Evolutionary conservation across 2,329 filamentous ascomycete species (phyloP).

Genomic region (Colletotrichum sp.): DNA sequence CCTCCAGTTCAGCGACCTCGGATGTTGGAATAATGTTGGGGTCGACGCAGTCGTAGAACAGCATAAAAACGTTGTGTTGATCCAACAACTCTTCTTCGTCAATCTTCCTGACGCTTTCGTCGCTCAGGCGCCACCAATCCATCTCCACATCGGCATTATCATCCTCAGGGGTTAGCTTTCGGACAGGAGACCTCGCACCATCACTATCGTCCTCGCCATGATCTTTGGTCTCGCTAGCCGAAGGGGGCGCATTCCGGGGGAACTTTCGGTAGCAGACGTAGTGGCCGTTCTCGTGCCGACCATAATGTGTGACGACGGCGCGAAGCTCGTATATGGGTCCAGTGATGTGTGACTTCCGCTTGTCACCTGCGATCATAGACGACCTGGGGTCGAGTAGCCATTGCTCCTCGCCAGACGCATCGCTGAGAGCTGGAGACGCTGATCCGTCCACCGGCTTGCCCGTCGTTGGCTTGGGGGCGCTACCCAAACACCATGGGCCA

Average conservation of each 20-base stretch:
- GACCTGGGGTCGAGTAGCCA: constrained; percentile 72
- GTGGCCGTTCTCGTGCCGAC: constrained; percentile 92
- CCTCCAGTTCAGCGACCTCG: constrained; percentile 20
- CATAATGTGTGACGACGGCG: constrained; percentile 87
- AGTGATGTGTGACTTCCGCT: constrained; percentile 51
- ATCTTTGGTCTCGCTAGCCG: constrained; percentile 26
- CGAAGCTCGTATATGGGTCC: constrained; percentile 76
- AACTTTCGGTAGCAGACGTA: constrained; percentile 90
- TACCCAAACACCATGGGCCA: constrained; percentile 83
- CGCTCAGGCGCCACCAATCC: constrained; percentile 90
- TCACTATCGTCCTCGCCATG: constrained; percentile 27
- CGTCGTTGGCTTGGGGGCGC: constrained; percentile 35
- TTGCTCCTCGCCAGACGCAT: constrained; percentile 53
- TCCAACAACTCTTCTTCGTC: constrained; percentile 74
- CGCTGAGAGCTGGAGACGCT: neutral
- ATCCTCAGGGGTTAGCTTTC: constrained; percentile 3
- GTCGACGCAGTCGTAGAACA: constrained; percentile 87
- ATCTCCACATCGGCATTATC: constrained; percentile 37
- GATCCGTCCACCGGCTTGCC: constrained; percentile 18
- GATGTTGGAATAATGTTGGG: constrained; percentile 48
- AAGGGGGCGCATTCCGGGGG: constrained; percentile 34
- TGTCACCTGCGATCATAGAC: constrained; percentile 73
- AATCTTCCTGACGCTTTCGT: constrained; percentile 80
- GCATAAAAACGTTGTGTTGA: constrained; percentile 90
- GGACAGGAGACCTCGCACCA: constrained; percentile 23